Evolutionary conservation across 1,139 yeast species (phyloP).

Genomic region (Candida pseudoviswanathii): DNA sequence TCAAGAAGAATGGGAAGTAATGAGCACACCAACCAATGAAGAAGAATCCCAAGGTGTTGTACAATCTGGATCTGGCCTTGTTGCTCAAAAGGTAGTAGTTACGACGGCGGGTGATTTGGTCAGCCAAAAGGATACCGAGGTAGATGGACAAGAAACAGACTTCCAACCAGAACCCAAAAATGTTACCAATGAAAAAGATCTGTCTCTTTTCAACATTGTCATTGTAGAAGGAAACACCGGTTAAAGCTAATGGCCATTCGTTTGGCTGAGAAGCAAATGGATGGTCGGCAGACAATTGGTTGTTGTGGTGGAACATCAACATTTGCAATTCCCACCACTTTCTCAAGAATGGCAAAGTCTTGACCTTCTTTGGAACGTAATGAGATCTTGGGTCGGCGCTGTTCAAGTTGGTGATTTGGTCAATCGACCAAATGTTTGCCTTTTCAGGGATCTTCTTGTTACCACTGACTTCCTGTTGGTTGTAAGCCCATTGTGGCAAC

Average conservation of each 20-base stretch:
- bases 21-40: conserved; percentile 88
- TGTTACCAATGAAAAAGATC: conserved; percentile 88
- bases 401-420: conserved; percentile 62
- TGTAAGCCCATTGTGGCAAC: conserved; percentile 93
- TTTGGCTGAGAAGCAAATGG: conserved; percentile 96
- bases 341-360: conserved; percentile 66
- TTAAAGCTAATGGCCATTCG: conserved; percentile 88
- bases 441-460: conserved; percentile 74
- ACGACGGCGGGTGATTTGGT: conserved; percentile 78
- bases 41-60: conserved; percentile 82
- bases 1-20: conserved; percentile 86
- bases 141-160: conserved; percentile 67
- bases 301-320: conserved; percentile 91
- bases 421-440: conserved; percentile 76
- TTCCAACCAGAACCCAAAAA: conserved; percentile 91
- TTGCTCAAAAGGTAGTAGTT: conserved; percentile 57
- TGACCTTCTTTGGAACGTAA: conserved; percentile 60
- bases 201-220: conserved; percentile 64
- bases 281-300: conserved; percentile 81
- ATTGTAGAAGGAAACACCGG: conserved; percentile 98
- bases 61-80: conserved; percentile 71
- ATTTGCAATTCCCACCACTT: conserved; percentile 91
- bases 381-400: conserved; percentile 59
- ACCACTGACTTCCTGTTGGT: conserved; percentile 93
- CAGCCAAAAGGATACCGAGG: conserved; percentile 65